A percentile compares a stretch with the other conserved stretches of the same genome.
phyloP scores from a whole-genome alignment of 1,139 yeast genomes.

The Yamadazyma taylorii region DNA sequence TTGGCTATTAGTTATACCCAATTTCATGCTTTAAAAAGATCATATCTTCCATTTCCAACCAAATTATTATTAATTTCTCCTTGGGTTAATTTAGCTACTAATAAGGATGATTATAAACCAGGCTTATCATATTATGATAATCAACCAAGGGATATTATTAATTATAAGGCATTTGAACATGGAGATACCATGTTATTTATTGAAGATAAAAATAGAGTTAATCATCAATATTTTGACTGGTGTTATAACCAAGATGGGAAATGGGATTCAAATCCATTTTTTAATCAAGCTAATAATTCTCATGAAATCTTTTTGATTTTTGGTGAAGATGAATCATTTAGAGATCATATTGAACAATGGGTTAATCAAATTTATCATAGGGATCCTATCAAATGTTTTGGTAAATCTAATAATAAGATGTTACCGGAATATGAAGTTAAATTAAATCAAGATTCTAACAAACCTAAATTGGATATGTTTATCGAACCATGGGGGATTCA shows the following conservation, averaged over 20 bases:
- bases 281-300: conserved; percentile 19
- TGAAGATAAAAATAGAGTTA: conserved; percentile 7
- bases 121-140: conserved; percentile 40
- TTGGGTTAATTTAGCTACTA: conserved; percentile 29
- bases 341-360: conserved; percentile 44
- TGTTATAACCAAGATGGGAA: conserved; percentile 21
- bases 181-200: conserved; percentile 8
- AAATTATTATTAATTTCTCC: conserved; percentile 39
- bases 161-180: conserved; percentile 10
- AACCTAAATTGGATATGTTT: conserved; percentile 21
- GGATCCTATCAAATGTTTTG: conserved; percentile 17
- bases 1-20: conserved; percentile 31
- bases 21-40: conserved; percentile 20
- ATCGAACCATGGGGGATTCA: conserved; percentile 50
- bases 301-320: conserved; percentile 30
- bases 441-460: conserved; percentile 10
- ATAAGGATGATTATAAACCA: conserved; percentile 15
- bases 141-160: conserved; percentile 31
- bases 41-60: conserved; percentile 26
- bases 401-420: conserved; percentile 25
- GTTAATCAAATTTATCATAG: conserved; percentile 30
- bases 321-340: conserved; percentile 47
- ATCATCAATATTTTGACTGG: conserved; percentile 17
- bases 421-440: conserved; percentile 18
- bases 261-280: conserved; percentile 39